Evolutionary conservation across 305 asterid species (phyloP), one percentile per base, ranked within the genome.

Genomic region (Fraxinus xanthoxyloides): DNA sequence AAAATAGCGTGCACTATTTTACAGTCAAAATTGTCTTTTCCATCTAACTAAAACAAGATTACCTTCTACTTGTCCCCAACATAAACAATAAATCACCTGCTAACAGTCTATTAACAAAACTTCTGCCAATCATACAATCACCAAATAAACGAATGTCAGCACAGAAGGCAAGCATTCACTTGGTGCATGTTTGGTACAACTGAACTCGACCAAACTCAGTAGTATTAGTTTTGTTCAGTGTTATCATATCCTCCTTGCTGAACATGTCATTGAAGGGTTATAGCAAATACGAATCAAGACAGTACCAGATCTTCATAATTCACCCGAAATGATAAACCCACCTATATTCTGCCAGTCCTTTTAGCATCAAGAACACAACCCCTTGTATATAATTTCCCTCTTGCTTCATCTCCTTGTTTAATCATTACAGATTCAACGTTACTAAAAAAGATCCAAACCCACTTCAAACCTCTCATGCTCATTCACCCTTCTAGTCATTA

Each of bases 121-220:
- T 35, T 17, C 28, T 40, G 43, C 77, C 35, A 70, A 9, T 34
- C 46, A 70, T 23, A 56, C 74, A 84, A 82, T 82, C 77, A 89
- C 86, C 86, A 79, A 84, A 89, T 86, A 81, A 87, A 87, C 75
- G 88, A 89, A 87, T 84, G 72, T 63, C 85, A 87, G 83, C 86
- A 86, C 87, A 86, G 24, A 61, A 76, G 82, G 38, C 78, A 78
- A 73, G 85, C 59, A 34, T 79, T 30, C 43, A 77, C 63, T 54
- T 54, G 23, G 63, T 54, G 36, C n/a, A 77, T 30, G 43, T 4
- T 65, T 54, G 15, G 13, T 2, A 61, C 70, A 48, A 34, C 34
- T 21, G 32, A 7, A 24, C 72, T 24, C 34, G 15, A 59, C 69
- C 69, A 28, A 73, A 74, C n/a, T 9, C 15, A 12, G 67, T 31